Conservation (phyloP, 805 yeast species). For the Candida fluviatilis region DNA sequence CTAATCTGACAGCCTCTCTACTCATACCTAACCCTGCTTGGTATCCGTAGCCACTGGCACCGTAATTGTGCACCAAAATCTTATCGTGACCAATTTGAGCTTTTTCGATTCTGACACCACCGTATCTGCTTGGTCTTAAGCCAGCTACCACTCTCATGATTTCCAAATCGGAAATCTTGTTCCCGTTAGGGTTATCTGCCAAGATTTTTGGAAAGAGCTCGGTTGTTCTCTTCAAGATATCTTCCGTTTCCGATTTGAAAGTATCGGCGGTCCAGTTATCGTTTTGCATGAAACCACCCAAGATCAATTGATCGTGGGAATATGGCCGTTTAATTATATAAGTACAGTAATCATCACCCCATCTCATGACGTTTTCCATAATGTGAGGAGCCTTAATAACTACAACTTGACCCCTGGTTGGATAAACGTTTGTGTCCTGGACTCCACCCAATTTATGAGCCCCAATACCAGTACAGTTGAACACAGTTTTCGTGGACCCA, state of each 20-base stretch:
- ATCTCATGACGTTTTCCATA: slow-evolving; percentile 51
- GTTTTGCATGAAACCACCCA: slow-evolving; percentile 72
- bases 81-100: slow-evolving; percentile 32
- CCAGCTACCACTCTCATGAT: slow-evolving; percentile 69
- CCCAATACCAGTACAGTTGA: slow-evolving; percentile 78
- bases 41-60: slow-evolving; percentile 64
- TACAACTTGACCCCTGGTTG: slow-evolving; percentile 79
- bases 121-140: slow-evolving; percentile 69
- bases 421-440: slow-evolving; percentile 55
- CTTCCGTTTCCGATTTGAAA: slow-evolving; percentile 51
- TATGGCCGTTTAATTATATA: slow-evolving; percentile 71
- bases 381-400: slow-evolving; percentile 69
- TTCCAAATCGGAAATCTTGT: slow-evolving; percentile 38
- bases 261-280: slow-evolving; percentile 62
- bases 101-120: slow-evolving; percentile 68
- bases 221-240: slow-evolving; percentile 58
- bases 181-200: slow-evolving; percentile 27
- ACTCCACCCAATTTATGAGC: slow-evolving; percentile 64
- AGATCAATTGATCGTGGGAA: slow-evolving; percentile 60
- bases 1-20: slow-evolving; percentile 39
- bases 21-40: slow-evolving; percentile 67
- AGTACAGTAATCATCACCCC: slow-evolving; percentile 59
- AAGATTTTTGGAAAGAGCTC: slow-evolving; percentile 48
- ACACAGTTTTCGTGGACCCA: slow-evolving; percentile 42
- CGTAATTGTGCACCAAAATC: slow-evolving; percentile 60